These are phyloP conservation scores for Closterium sp. DNA, from an alignment of 139 green algal species.

Conservation along the genomic window DNA sequence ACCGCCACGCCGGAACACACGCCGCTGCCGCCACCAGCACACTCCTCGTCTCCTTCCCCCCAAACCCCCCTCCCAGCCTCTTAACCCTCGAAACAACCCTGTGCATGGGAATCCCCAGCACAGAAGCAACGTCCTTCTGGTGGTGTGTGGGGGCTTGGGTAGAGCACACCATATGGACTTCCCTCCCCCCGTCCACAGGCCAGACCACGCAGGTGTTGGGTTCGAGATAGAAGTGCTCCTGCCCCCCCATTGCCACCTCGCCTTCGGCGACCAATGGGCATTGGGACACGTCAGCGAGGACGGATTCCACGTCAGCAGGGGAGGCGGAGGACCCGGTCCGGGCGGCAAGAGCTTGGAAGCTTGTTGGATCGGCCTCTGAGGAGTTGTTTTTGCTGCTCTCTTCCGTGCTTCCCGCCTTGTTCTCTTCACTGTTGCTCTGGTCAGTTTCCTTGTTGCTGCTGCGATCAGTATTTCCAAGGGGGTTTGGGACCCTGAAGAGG, in stretches of 20 bases:
- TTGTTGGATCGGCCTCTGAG: too few species aligned
- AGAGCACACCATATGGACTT: slow-evolving; percentile 73
- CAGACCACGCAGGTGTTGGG: slow-evolving; percentile 77
- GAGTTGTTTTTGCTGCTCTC: background rate
- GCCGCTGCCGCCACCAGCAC: slow-evolving; percentile 72
- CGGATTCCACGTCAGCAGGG: slow-evolving; percentile 69
- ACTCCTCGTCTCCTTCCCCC: slow-evolving; percentile 92
- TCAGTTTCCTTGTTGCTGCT: background rate
- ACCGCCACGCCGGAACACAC: slow-evolving; percentile 76
- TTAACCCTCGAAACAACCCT: slow-evolving; percentile 83
- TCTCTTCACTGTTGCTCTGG: background rate
- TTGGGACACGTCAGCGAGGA: slow-evolving; percentile 51
- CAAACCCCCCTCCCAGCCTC: slow-evolving; percentile 91
- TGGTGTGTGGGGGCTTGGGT: slow-evolving; percentile 82
- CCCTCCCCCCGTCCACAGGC: slow-evolving; percentile 73
- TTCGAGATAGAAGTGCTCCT: slow-evolving; percentile 99
- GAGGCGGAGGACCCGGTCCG: background rate
- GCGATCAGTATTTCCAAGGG: too few species aligned
- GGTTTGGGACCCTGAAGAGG: background rate
- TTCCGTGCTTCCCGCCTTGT: background rate
- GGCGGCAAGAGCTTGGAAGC: too few species aligned
- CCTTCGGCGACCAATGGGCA: slow-evolving; percentile 61
- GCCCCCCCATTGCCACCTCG: slow-evolving; percentile 71
- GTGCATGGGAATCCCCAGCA: slow-evolving; percentile 80
- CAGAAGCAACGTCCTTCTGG: slow-evolving; percentile 72